Conservation (phyloP, 176 grass and related monocot genomes). For the Oryza nivara region DNA sequence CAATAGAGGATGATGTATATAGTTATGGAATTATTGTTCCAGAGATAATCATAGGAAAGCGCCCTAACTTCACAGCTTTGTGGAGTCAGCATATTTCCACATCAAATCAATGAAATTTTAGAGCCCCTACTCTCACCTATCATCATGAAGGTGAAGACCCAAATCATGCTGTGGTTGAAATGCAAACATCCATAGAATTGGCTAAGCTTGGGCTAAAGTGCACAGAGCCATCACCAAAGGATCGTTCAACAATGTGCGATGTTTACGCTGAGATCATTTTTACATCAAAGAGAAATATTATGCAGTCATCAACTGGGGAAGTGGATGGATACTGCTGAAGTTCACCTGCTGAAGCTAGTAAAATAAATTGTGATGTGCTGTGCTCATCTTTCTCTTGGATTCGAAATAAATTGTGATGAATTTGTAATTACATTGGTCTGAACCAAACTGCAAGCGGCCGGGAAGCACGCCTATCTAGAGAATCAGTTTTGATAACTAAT, state of each 20-base stretch:
- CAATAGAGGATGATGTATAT: slow-evolving; percentile 30
- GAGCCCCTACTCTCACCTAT: neutral
- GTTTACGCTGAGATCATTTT: slow-evolving; percentile 10
- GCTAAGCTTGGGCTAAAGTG: slow-evolving; percentile 37
- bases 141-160: neutral
- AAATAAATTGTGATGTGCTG: too few relatives aligned
- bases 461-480: too few relatives aligned
- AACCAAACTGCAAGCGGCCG: too few relatives aligned
- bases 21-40: slow-evolving; percentile 41
- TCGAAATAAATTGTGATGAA: too few relatives aligned
- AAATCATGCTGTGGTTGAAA: neutral
- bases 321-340: too few relatives aligned
- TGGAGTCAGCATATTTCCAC: neutral
- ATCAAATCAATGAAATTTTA: neutral
- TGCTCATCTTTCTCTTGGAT: too few relatives aligned
- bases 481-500: too few relatives aligned
- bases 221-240: neutral
- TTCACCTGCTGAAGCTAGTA: too few relatives aligned
- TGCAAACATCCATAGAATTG: neutral
- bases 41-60: slow-evolving; percentile 19
- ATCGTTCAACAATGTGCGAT: slow-evolving; percentile 7
- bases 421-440: too few relatives aligned
- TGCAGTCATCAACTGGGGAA: neutral
- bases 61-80: slow-evolving; percentile 12
- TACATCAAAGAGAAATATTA: neutral